These are phyloP conservation scores for Puccinellia tenuiflora DNA, from an alignment of 176 grass and related monocot genomes.

Conservation along the genomic window DNA sequence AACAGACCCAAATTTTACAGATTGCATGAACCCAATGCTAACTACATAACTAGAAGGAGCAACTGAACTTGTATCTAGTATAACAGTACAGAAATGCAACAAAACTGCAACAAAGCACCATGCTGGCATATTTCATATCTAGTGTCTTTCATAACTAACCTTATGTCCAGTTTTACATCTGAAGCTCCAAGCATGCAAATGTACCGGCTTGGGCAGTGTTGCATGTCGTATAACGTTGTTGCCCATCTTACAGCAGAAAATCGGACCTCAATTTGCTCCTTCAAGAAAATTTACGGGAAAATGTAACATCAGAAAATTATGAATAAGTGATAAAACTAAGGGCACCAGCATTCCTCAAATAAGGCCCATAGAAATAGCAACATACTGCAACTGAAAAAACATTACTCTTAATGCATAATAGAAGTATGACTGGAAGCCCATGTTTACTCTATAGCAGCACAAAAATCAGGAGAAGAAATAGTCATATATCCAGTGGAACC, in stretches of 20 bases:
- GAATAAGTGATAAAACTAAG: neutral
- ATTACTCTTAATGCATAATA: slow-evolving; percentile 9
- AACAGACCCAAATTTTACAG: slow-evolving; percentile 12
- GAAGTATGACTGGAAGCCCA: neutral
- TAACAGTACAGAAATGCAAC: neutral
- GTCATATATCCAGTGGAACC: neutral
- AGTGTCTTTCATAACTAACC: slow-evolving; percentile 39
- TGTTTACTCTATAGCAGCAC: neutral
- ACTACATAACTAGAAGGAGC: neutral
- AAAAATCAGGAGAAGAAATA: slow-evolving; percentile 8
- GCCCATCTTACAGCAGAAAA: slow-evolving; percentile 94
- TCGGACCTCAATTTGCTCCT: slow-evolving; percentile 89
- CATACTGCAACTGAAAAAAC: neutral
- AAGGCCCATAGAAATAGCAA: neutral
- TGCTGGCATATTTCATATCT: neutral
- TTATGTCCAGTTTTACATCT: slow-evolving; percentile 88
- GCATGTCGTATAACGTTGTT: slow-evolving; percentile 69
- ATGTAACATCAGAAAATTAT: slow-evolving; percentile 31
- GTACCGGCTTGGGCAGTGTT: slow-evolving; percentile 82
- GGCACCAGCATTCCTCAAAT: neutral
- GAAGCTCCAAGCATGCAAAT: slow-evolving; percentile 94
- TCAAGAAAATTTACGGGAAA: slow-evolving; percentile 30
- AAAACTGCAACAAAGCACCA: slow-evolving; percentile 5
- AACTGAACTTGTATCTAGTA: neutral
- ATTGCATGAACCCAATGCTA: neutral